Conservation (phyloP, 177 flowering plant genomes). For the Vitis hybrid region DNA sequence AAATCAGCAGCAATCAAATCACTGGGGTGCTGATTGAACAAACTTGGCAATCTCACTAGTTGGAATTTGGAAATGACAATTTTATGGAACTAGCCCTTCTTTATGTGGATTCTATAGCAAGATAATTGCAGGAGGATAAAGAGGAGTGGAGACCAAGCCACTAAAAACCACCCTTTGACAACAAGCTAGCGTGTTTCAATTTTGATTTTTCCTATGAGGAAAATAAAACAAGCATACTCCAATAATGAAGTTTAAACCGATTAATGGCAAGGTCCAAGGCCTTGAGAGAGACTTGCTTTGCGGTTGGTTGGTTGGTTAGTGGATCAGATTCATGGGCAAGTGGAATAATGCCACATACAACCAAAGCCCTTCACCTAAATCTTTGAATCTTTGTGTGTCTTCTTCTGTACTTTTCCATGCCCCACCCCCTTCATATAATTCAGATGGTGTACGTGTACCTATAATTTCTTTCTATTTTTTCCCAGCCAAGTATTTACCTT, state of each 20-base stretch:
- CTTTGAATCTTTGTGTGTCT: slow-evolving; percentile 12
- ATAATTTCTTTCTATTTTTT: too few relatives aligned
- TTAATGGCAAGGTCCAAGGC: slow-evolving; percentile 11
- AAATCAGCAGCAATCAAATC: too few relatives aligned
- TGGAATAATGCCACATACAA: slow-evolving; percentile 23
- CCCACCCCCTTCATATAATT: too few relatives aligned
- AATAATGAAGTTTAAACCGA: slow-evolving; percentile 2
- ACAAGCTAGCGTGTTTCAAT: background rate
- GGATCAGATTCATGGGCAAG: slow-evolving; percentile 31
- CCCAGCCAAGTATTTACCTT: too few relatives aligned
- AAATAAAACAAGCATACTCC: slow-evolving; percentile 7
- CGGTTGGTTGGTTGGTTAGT: slow-evolving; percentile 17
- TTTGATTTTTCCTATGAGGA: too few relatives aligned
- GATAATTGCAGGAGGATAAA: background rate
- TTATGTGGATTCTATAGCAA: too few relatives aligned
- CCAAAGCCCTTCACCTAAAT: slow-evolving; percentile 23
- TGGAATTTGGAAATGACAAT: background rate
- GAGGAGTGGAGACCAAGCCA: slow-evolving; percentile 8
- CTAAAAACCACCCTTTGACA: slow-evolving; percentile 6
- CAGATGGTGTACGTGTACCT: too few relatives aligned
- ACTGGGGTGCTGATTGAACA: too few relatives aligned
- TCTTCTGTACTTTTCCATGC: background rate
- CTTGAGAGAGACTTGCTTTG: slow-evolving; percentile 11
- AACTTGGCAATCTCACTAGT: too few relatives aligned
- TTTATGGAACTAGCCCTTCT: too few relatives aligned